Evolutionary conservation across 2,329 filamentous ascomycete genomes (phyloP).

Genomic region (Penicillium corylophilum): DNA sequence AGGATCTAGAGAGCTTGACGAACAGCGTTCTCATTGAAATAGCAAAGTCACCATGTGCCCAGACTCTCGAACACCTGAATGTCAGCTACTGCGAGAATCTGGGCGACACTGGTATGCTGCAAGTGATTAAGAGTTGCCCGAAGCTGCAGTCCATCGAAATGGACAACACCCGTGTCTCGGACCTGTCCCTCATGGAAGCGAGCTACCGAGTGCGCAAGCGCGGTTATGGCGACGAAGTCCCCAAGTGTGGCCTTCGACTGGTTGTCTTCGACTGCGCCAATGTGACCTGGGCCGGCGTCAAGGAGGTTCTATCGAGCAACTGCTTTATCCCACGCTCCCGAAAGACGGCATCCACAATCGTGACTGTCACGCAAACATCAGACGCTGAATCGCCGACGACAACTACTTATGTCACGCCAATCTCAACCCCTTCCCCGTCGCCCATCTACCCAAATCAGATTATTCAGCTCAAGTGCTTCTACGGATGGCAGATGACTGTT

Average conservation of each 20-base stretch:
- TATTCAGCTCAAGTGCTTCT: conserved; percentile 88
- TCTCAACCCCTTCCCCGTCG: conserved; percentile 24
- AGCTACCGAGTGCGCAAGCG: conserved; percentile 74
- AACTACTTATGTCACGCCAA: conserved; percentile 26
- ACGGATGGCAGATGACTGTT: conserved; percentile 91
- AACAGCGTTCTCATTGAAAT: conserved; percentile 74
- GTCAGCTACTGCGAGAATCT: conserved; percentile 87
- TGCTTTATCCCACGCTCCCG: conserved; percentile 64
- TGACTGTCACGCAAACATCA: conserved; percentile 35
- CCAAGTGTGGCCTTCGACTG: conserved; percentile 66
- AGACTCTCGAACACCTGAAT: conserved; percentile 73
- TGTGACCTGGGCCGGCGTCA: conserved; percentile 88
- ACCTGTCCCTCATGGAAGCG: conserved; percentile 81
- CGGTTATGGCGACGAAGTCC: conserved; percentile 50
- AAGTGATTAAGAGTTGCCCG: conserved; percentile 73
- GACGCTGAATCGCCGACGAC: conserved; percentile 21
- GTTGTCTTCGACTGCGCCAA: conserved; percentile 90
- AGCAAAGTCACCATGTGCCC: conserved; percentile 71
- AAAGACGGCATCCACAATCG: conserved; percentile 29
- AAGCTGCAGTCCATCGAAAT: conserved; percentile 72
- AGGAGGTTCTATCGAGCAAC: conserved; percentile 83
- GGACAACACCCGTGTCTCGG: conserved; percentile 90
- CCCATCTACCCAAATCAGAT: conserved; percentile 68
- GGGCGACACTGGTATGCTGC: conserved; percentile 79
- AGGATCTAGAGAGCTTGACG: conserved; percentile 76